Base-by-base conservation (phyloP, 1,284 basidiomycete species). In the Heterobasidion irregulare region DNA sequence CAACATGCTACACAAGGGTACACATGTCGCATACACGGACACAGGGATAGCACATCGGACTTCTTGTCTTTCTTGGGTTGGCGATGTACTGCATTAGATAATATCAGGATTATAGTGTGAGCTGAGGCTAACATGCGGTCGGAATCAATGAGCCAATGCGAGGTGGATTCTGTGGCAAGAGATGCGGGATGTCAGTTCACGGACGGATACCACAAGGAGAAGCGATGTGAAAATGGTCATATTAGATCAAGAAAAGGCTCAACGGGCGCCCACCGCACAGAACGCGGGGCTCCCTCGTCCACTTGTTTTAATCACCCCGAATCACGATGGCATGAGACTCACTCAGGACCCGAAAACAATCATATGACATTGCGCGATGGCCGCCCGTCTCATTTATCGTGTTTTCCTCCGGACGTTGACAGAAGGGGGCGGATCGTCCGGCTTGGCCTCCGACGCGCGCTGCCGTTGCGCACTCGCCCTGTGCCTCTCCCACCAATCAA, bases 161-260 rank as follows among this genome's bases (percentile, higher is more conserved):
- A 26, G 26, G 26, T 26, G 26, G 26, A 26, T 26, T 26, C 26
- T 26, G 26, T 6, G 26, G 26, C 26, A 26, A 26, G 26, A 26
- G 26, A 41, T 41, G 6, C 38, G 6, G n/a, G 1, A 26, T 26
- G 26, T 41, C 38, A 41, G 38, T 41, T 41, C n/a, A 8, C n/a
- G 38, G 7, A 41, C 6, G 38, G 10, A n/a, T 3, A 41, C 6
- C 3, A 4, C 41, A 6, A 3, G 16, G 12, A 47, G 9, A 47
- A 16, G 46, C 26, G 18, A n/a, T 12, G 18, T 15, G 18, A 9
- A 19, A 16, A 26, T 6, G 35, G 78, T 90, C 87, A 90, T 84
- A 90, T 90, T 90, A 90, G 87, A 90, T 90, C 87, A 90, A 90
- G 88, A 76, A 75, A 34, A 68, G 59, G 68, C 67, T 82, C 88